Evolutionary conservation across 2,329 filamentous ascomycete genomes (phyloP).

Genomic region (Graphiopsis chlorocephala): DNA sequence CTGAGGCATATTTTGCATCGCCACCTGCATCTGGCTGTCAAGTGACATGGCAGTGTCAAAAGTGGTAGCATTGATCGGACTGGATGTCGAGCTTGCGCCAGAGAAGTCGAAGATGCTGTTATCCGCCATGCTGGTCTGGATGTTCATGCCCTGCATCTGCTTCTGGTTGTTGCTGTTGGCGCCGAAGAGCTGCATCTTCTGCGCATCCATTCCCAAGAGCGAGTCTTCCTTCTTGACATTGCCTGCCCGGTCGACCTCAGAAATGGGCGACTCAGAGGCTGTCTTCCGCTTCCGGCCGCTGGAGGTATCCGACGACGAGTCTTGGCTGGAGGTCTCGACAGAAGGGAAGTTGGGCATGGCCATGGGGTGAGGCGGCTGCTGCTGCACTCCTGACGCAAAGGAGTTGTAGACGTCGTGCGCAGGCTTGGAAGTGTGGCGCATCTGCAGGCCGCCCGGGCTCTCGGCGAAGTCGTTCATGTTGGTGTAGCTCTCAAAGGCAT

Average conservation of each 20-base stretch:
- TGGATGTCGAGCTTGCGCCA: slow-evolving; percentile 42
- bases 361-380: slow-evolving; percentile 18
- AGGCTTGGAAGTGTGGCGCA: slow-evolving; percentile 32
- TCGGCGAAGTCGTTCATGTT: slow-evolving; percentile 25
- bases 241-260: slow-evolving; percentile 26
- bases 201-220: slow-evolving; percentile 25
- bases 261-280: slow-evolving; percentile 37
- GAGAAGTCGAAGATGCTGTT: slow-evolving; percentile 50
- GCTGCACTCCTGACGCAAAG: slow-evolving; percentile 12
- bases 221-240: slow-evolving; percentile 30
- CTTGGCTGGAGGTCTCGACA: slow-evolving; percentile 41
- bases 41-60: slow-evolving; percentile 31
- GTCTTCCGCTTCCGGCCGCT: slow-evolving; percentile 41
- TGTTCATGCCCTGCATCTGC: slow-evolving; percentile 7
- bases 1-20: slow-evolving; percentile 19
- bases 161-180: slow-evolving; percentile 5
- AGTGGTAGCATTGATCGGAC: slow-evolving; percentile 42
- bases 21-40: slow-evolving; percentile 24
- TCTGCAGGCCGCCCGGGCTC: slow-evolving; percentile 23
- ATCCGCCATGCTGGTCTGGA: slow-evolving; percentile 15
- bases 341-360: slow-evolving; percentile 30
- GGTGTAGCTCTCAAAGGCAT: slow-evolving; percentile 22
- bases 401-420: slow-evolving; percentile 20
- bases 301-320: slow-evolving; percentile 42
- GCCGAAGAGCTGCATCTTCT: slow-evolving; percentile 27